Evolutionary conservation across 2,329 filamentous ascomycete species (phyloP).

Genomic region (Fusarium agapanthi): DNA sequence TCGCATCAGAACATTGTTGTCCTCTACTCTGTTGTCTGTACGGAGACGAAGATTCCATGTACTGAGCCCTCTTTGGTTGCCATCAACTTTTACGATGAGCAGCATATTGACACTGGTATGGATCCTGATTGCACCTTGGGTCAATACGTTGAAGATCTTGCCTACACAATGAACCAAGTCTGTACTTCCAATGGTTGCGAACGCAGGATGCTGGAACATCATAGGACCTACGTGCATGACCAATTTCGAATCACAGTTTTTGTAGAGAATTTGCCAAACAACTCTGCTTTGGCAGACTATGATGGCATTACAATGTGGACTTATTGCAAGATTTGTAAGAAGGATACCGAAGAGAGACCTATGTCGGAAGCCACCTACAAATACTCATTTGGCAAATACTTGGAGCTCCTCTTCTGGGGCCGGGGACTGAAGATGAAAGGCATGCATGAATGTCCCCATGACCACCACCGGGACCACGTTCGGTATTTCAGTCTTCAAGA

Average conservation of each 20-base stretch:
- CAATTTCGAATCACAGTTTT: conserved; percentile 93
- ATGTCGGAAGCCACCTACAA: conserved; percentile 98
- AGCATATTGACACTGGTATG: conserved; percentile 76
- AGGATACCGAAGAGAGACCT: conserved; percentile 85
- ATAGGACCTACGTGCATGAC: conserved; percentile 96
- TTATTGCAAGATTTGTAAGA: conserved; percentile 89
- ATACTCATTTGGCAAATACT: conserved; percentile 97
- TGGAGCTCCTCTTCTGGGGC: conserved; percentile 98
- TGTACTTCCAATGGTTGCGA: conserved; percentile 89
- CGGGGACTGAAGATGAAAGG: conserved; percentile 78
- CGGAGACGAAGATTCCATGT: conserved; percentile 91
- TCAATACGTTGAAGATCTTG: conserved; percentile 93
- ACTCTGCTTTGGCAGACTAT: conserved; percentile 53
- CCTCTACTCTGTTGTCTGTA: conserved; percentile 92
- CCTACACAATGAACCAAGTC: conserved; percentile 75
- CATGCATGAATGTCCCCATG: conserved; percentile 80
- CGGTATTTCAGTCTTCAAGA: conserved; percentile 92
- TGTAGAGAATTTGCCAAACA: conserved; percentile 69
- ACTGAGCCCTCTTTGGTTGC: conserved; percentile 89
- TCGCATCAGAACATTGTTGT: conserved; percentile 97
- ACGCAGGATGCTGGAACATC: conserved; percentile 88
- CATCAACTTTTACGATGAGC: conserved; percentile 93
- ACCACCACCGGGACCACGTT: conserved; percentile 90
- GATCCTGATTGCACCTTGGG: conserved; percentile 91
- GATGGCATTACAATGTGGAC: conserved; percentile 95